Percentiles rank a stretch among this genome's conserved stretches.
phyloP scores from a whole-genome alignment of 2,329 filamentous ascomycete species.

The Penicillium sp. region DNA sequence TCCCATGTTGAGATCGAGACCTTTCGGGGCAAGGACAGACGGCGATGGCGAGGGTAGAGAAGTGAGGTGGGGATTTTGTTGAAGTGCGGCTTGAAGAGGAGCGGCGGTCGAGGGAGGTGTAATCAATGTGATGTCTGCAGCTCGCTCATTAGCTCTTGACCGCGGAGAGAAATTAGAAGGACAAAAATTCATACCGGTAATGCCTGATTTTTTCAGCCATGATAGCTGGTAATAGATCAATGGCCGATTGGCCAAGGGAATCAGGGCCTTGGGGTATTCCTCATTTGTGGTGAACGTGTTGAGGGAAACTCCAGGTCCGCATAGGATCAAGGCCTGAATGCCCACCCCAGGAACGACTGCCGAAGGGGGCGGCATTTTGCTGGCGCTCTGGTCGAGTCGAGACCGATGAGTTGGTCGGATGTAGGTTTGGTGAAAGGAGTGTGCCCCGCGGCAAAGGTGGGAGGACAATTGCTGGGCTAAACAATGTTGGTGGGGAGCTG shows the following conservation, averaged over 20 bases:
- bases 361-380: conserved; percentile 10
- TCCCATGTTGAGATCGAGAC: conserved; percentile 80
- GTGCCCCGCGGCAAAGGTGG: conserved; percentile 10
- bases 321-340: conserved; percentile 32
- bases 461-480: background rate
- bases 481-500: background rate
- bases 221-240: conserved; percentile 53
- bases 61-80: conserved; percentile 58
- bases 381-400: background rate
- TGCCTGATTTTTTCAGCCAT: conserved; percentile 57
- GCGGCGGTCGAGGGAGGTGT: conserved; percentile 53
- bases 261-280: conserved; percentile 47
- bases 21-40: conserved; percentile 79
- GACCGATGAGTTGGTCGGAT: background rate
- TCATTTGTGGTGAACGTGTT: conserved; percentile 58
- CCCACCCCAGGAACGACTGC: conserved; percentile 32
- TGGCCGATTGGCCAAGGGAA: conserved; percentile 58
- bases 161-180: background rate
- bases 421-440: background rate
- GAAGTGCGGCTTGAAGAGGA: conserved; percentile 54
- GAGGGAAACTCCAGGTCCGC: conserved; percentile 53
- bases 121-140: conserved; percentile 54
- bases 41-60: conserved; percentile 55
- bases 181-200: conserved; percentile 44
- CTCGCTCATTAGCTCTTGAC: conserved; percentile 4